These are phyloP conservation scores for Uromyces viciae-fabae DNA, from an alignment of 1,284 basidiomycete genomes.

Conservation along the genomic window DNA sequence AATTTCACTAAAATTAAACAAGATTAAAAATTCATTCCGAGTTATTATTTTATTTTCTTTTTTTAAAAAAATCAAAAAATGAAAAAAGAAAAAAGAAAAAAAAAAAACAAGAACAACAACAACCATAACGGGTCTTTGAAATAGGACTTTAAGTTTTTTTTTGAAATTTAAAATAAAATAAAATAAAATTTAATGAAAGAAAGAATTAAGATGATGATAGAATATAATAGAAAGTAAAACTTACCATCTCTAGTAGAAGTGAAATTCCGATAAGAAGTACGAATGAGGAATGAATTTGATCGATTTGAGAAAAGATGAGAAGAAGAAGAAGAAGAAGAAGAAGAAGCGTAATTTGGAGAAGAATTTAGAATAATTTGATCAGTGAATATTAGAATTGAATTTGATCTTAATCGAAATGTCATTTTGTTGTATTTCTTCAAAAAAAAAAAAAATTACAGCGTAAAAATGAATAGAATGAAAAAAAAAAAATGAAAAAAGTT, in stretches of 20 bases:
- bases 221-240: not conserved
- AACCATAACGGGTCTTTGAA: too few species aligned
- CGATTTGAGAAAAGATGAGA: not conserved
- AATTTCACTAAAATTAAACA: conserved; percentile 10
- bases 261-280: not conserved
- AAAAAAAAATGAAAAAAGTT: too few species aligned
- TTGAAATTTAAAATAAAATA: not conserved
- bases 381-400: not conserved
- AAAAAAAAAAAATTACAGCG: too few species aligned
- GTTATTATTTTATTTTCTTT: not conserved
- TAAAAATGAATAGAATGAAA: too few species aligned
- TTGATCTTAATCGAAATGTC: too few species aligned
- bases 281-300: not conserved
- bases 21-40: not conserved
- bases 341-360: not conserved
- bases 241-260: conserved; percentile 10
- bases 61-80: not conserved
- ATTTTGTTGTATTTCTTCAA: too few species aligned
- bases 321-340: not conserved
- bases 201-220: not conserved
- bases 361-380: not conserved
- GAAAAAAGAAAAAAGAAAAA: not conserved
- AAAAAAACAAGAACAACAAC: too few species aligned
- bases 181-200: not conserved
- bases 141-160: too few species aligned